Evolutionary conservation across 176 grass and related monocot species (phyloP), one percentile per base, ranked within the genome.

Genomic region (Chloris gayana): DNA sequence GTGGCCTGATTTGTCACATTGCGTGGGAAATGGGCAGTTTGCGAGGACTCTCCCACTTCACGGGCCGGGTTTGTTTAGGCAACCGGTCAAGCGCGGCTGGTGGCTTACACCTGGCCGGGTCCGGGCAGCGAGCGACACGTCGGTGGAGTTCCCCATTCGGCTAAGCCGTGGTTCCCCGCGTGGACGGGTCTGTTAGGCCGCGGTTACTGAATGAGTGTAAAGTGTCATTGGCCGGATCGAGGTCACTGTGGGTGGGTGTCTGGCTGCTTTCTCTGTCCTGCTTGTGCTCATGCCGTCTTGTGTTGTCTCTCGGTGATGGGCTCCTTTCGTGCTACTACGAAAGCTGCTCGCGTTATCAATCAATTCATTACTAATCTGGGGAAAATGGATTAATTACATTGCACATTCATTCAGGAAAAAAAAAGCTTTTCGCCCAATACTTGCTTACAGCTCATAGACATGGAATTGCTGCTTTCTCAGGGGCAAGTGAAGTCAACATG

Each of bases 101-200:
- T 76, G 78, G 62, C n/a, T 47, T 78, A 61, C 53, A 82, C 80
- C 63, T 76, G 41, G 76, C 25, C 11, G 5, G 42, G 19, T 33
- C 32, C 2, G 25, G 27, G 6, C 29, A 53, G 42, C 32, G 46
- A 26, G 49, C 46, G 56, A 73, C 77, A 58, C 82, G 35, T 72
- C 9, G 30, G 9, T 30, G 59, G 77, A n/a, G 73, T 76, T 74
- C 70, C 73, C 69, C 33, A 2, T 45, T 10, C 53, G 63, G 42
- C 64, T 11, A 69, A 50, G 67, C 4, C 57, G 33, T 1, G 25
- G 51, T 45, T 35, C 39, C 25, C 31, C 13, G 42, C 41, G 14
- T 14, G 4, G 57, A 4, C 41, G 6, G 44, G 32, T 8, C 14
- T 24, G 76, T 46, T 35, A n/a, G 45, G 62, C 46, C 63, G 9